Conservation (phyloP, 768 basidiomycete genomes). For the Collybiopsis luxurians region DNA sequence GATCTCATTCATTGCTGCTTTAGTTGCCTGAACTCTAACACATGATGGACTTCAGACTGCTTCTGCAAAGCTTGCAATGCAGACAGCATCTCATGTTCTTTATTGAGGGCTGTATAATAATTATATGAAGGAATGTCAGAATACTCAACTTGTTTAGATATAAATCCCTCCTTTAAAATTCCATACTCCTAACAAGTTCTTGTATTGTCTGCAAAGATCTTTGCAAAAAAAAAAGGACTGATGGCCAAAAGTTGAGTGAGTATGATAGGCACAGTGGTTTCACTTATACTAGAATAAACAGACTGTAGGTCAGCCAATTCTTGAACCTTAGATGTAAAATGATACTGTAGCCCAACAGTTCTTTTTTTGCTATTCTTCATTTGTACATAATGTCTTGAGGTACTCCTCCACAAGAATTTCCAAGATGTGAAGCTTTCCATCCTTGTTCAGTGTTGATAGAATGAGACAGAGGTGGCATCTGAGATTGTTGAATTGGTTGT, state of each 20-base stretch:
- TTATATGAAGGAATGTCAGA: too few relatives aligned
- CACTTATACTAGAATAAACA: neutral
- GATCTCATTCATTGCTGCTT: too few relatives aligned
- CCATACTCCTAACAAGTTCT: neutral
- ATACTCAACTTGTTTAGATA: too few relatives aligned
- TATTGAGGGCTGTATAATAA: too few relatives aligned
- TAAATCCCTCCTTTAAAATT: neutral
- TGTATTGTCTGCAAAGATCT: neutral
- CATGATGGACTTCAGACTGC: too few relatives aligned
- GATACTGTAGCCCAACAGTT: neutral
- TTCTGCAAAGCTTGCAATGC: too few relatives aligned
- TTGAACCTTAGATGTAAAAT: conserved; percentile 1
- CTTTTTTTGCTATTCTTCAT: neutral
- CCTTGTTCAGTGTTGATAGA: conserved; percentile 7
- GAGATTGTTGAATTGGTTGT: too few relatives aligned
- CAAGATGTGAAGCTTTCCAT: conserved; percentile 4
- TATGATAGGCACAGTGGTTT: neutral
- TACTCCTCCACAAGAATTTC: neutral
- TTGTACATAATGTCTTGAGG: neutral
- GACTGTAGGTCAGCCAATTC: neutral
- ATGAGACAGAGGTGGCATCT: neutral
- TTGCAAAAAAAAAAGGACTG: neutral
- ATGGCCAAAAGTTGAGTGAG: neutral
- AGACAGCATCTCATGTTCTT: too few relatives aligned
- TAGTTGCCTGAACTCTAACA: too few relatives aligned